Conservation (phyloP, 768 basidiomycete species). For the Filobasidium wieringae region DNA sequence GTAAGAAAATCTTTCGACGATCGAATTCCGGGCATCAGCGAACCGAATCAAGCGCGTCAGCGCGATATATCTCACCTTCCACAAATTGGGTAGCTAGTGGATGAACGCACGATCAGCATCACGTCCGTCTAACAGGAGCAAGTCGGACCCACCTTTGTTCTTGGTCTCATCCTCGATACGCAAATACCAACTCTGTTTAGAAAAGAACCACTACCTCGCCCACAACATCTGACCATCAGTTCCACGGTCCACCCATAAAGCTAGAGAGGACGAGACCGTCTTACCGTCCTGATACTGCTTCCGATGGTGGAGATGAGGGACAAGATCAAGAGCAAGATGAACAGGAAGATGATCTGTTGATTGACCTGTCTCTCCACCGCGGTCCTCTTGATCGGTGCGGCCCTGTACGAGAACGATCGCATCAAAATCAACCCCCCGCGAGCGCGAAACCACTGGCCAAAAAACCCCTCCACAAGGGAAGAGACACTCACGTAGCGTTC, state of each 20-base stretch:
- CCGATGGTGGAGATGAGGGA: constrained; percentile 88
- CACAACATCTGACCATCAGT: background rate
- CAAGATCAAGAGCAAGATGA: constrained; percentile 70
- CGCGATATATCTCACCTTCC: constrained; percentile 56
- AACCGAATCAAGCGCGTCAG: background rate
- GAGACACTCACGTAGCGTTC: constrained; percentile 76
- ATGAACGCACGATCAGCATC: too few relatives aligned
- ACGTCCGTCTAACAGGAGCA: too few relatives aligned
- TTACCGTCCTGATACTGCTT: constrained; percentile 66
- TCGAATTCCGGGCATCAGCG: too few relatives aligned
- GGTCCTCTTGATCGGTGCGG: constrained; percentile 91
- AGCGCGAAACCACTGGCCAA: background rate
- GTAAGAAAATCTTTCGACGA: constrained; percentile 70
- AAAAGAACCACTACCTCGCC: constrained; percentile 86
- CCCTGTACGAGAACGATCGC: constrained; percentile 45
- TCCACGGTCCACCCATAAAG: background rate
- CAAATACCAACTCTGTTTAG: constrained; percentile 82
- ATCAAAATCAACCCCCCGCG: background rate
- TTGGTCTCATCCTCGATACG: constrained; percentile 44
- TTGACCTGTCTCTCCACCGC: constrained; percentile 95
- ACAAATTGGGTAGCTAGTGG: constrained; percentile 31
- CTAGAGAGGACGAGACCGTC: too few relatives aligned
- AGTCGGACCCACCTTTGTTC: constrained; percentile 53
- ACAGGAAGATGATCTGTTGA: constrained; percentile 87
- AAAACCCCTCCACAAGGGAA: background rate